Percentiles rank a stretch among this genome's conserved stretches.
These are phyloP conservation scores for Boletus holoroseus DNA, from an alignment of 1,284 basidiomycete genomes.

Conservation along the genomic window DNA sequence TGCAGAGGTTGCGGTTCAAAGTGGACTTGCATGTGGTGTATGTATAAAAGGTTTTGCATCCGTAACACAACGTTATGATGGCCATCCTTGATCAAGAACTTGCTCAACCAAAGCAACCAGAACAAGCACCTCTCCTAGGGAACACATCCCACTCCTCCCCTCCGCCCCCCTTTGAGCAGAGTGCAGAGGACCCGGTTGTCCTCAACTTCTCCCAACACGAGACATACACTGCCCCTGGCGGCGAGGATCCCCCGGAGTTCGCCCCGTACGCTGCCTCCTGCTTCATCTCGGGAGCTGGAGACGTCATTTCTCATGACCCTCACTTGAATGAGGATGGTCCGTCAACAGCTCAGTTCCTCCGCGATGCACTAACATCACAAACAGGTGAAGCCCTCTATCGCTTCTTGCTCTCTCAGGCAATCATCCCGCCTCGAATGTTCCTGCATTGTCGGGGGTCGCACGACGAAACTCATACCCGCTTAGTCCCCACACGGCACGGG, in stretches of 20 bases:
- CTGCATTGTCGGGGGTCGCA: constrained; percentile 57
- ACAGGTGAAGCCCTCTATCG: constrained; percentile 68
- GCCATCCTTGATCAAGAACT: background rate
- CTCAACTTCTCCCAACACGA: constrained; percentile 22
- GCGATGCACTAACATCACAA: constrained; percentile 3
- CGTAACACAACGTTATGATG: constrained; percentile 2
- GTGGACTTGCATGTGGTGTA: background rate
- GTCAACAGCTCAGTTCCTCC: constrained; percentile 2
- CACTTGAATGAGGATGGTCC: constrained; percentile 67
- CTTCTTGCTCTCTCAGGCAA: constrained; percentile 58
- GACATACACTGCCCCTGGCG: constrained; percentile 20
- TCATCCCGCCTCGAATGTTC: constrained; percentile 43
- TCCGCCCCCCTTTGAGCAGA: constrained; percentile 35
- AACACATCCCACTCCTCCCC: background rate
- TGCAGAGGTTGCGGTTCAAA: background rate
- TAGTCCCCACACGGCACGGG: constrained; percentile 40
- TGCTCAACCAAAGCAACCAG: constrained; percentile 10
- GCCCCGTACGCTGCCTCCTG: constrained; percentile 58
- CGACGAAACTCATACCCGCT: constrained; percentile 46
- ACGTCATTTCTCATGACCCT: constrained; percentile 62
- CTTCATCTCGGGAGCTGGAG: constrained; percentile 44
- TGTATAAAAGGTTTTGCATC: background rate
- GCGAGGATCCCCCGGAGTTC: constrained; percentile 54
- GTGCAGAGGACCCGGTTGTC: constrained; percentile 22
- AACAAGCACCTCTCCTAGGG: background rate